Base-by-base conservation (phyloP, 305 asterid species). In the Caryopteris hybrid region DNA sequence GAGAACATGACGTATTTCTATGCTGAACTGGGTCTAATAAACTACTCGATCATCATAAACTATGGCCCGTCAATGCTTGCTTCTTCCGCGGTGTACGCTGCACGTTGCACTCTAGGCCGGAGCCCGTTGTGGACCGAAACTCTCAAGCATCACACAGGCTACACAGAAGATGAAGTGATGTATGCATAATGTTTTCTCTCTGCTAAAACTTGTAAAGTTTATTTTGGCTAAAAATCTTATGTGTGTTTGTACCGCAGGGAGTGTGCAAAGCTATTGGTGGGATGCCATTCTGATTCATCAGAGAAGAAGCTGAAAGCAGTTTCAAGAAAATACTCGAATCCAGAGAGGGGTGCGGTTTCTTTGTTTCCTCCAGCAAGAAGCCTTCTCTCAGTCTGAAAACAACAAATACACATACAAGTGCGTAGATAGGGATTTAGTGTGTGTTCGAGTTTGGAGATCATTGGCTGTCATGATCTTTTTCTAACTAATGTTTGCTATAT, bases 1-100 rank as follows among this genome's bases (percentile, higher is more conserved):
- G 95, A 86, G 62, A 79, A 86, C 65, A 81, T 88, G 95, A 66
- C 74, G 0, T 85, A 75, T 64, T 92, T 88, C 86, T 81, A 78
- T 33, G 90, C 86, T 21, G 98, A 92, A 62, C 86, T 88, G 14
- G 97, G 97, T 5, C 34, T 90, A 63, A 79, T 77, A 69, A 78
- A 76, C 79, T 92, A 92, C 72, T 23, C 85, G 5, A 75, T 75
- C 34, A 67, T 63, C 20, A 77, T 79, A 17, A 42, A 14, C n/a
- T 80, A 69, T 71, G 50, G 86, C 64, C 90, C 95, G 14, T 92
- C 98, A 4, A 68, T 74, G 80, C 45, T 92, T 6, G 87, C 96
- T 14, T 95, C 98, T 21, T 65, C 96, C 3, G 86, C 97, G 0
- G 96, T 90, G 4, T 92, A 92, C 43, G 88, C 90, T 8, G 97